Base-by-base conservation (phyloP, 2,329 filamentous ascomycete genomes). In the Paecilomyces fulvus region DNA sequence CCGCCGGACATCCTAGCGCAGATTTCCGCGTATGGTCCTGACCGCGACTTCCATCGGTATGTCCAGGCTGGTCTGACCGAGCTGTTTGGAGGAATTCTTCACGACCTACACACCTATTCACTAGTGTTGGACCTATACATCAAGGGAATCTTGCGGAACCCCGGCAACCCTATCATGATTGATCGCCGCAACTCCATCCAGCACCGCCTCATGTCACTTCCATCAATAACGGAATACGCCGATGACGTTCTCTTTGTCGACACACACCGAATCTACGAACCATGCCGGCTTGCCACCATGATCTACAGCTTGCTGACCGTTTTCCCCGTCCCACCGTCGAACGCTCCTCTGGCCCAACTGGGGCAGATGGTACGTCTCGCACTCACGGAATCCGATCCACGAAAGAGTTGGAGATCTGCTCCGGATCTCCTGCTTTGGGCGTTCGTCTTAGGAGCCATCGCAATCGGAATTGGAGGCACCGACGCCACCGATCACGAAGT, bases 111-210 rank as follows among this genome's bases (percentile, higher is more conserved):
- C 33, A 59, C 60, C 51, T 65, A 65, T 51, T 64, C 63, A 11
- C 57, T 62, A 31, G 62, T 62, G 9, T 58, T 65, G n/a, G 60
- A 65, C 46, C 56, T 64, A 31, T 59, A 61, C 25, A 59, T 62
- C 43, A 55, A 62, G 43, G 54, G 53, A 21, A 57, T 58, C 37
- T 61, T 61, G n/a, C 59, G 58, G 25, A 54, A 57, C 10, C 60
- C 59, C 11, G 54, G 56, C 25, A 46, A 55, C 28, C 54, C 59
- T 14, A 54, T 56, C 25, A 55, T 65, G 33, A 55, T 59, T 8
- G 62, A 66, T 53, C 59, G 64, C 33, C 57, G 64, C 12, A 66
- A 65, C 49, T 64, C 59, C 11, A 60, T 64, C 20, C 63, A 66
- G 54, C 64, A 66, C 52, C 55, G 57, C n/a, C 61, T 64, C 9